Percentiles rank a stretch among this genome's conserved stretches.
Evolutionary conservation across 169 alveolate species (phyloP).

Genomic region (Hepatocystis sp.): DNA sequence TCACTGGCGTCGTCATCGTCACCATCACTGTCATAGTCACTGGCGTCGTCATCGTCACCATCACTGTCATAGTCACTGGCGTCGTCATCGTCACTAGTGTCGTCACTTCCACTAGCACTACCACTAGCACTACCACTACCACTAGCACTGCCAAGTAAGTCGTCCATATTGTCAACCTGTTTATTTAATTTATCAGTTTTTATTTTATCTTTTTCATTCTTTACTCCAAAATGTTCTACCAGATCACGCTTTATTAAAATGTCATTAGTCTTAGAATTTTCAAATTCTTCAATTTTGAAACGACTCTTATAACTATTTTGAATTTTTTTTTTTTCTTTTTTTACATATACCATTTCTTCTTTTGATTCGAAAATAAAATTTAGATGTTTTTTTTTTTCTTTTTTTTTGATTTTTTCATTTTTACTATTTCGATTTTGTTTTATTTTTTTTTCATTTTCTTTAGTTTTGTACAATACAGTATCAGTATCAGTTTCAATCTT

Average conservation of each 20-base stretch:
- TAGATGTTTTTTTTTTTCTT: constrained; percentile 8
- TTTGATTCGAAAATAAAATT: constrained; percentile 55
- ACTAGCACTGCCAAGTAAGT: no score
- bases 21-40: neutral
- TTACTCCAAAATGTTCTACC: no score
- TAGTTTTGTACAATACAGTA: constrained; percentile 4
- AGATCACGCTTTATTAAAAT: no score
- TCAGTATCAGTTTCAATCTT: constrained; percentile 43
- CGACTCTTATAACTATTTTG: no score
- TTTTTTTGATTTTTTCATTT: constrained; percentile 13
- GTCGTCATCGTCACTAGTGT: neutral
- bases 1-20: constrained; percentile 1
- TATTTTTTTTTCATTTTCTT: constrained; percentile 7
- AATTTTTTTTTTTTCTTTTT: constrained; percentile 15
- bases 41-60: constrained; percentile 5
- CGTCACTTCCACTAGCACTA: neutral
- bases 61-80: neutral
- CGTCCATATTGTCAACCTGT: no score
- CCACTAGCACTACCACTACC: no score
- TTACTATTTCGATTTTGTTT: no score
- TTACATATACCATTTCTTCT: constrained; percentile 58
- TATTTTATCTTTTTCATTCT: no score
- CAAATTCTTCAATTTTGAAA: no score
- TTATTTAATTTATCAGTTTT: no score
- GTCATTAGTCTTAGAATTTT: no score